Evolutionary conservation across 2,329 filamentous ascomycete species (phyloP), one percentile per base, ranked within the genome.

Genomic region (Sporothrix mexicana): DNA sequence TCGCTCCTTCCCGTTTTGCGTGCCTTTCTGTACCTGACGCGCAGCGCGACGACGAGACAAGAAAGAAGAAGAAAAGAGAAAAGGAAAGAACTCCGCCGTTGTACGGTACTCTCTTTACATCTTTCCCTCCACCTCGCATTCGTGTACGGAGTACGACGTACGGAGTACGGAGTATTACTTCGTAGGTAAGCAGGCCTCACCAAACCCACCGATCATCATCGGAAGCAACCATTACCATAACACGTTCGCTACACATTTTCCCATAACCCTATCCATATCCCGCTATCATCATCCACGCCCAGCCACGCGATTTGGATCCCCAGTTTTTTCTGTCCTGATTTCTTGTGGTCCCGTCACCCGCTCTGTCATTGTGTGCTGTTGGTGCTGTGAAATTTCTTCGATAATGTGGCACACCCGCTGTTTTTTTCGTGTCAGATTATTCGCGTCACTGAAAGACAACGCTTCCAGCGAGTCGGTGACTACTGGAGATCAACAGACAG

Each of bases 241-340:
- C 30, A 41, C 23, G 30, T 49, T 53, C 49, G n/a, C 47, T 41
- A 2, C 49, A 43, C 8, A 20, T 36, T 36, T 36, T 36, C 30
- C 30, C 30, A 36, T 36, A 36, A 36, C 30, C 30, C n/a, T n/a
- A n/a, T n/a, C n/a, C 30, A 36, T 36, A 36, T 36, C 30, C 30
- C 30, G 30, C 30, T 36, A 36, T 36, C 49, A 55, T 25, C 64
- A 59, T 15, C 64, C 20, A 67, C 36, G 43, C 67, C 73, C 73
- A 74, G 73, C 73, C 73, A 74, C 73, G 61, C 67, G 71, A 72
- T 70, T 72, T 71, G 20, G 8, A 30, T 61, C 53, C 53, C 68
- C 68, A 36, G 13, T 59, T 59, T 59, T 49, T 10, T 20, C 9
- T 17, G 36, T 51, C n/a, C 23, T 25, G n/a, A 36, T 36, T 36